Evolutionary conservation across 345 rosid genomes (phyloP), one percentile per base, ranked within the genome.

Genomic region (Melaleuca alternifolia): DNA sequence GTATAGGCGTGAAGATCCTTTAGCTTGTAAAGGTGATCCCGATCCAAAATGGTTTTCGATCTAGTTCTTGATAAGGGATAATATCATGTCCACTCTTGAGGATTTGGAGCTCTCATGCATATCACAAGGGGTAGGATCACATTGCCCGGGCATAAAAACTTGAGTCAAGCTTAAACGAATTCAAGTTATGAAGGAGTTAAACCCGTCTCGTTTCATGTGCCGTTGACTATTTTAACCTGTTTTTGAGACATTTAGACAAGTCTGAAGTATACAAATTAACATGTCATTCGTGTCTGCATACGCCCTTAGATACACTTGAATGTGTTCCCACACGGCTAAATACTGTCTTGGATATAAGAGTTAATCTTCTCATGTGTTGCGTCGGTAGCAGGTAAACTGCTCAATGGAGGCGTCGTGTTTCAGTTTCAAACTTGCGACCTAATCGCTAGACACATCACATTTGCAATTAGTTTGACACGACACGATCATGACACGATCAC

Each of bases 101-200:
- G 26, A 28, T 11, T n/a, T 59, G 33, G 14, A 26, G 65, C 33
- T 26, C 65, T 59, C 2, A 28, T 6, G 13, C 62, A 0, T 5
- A 57, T 59, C 71, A 28, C 10, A 61, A 5, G 15, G 65, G 28
- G 33, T 28, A 61, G 30, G 0, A 61, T 61, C 75, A 61, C 6
- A 20, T 61, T 13, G 28, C 9, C 41, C 16, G 0, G 10, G 20
- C 0, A 16, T 6, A 0, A 30, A 61, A 61, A 61, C 10, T 37
- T 7, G 0, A 5, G 6, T 61, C 18, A 6, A 28, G 75, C 20
- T 28, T 13, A 61, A 6, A 61, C 10, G 20, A 61, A 20, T 61
- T 61, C 18, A 14, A 61, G 10, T 28, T 61, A 6, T 61, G 0
- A 61, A 61, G 37, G 28, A 61, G 18, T 61, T 61, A n/a, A 13